Conservation (phyloP, 805 yeast genomes). For the Metschnikowia matae region DNA sequence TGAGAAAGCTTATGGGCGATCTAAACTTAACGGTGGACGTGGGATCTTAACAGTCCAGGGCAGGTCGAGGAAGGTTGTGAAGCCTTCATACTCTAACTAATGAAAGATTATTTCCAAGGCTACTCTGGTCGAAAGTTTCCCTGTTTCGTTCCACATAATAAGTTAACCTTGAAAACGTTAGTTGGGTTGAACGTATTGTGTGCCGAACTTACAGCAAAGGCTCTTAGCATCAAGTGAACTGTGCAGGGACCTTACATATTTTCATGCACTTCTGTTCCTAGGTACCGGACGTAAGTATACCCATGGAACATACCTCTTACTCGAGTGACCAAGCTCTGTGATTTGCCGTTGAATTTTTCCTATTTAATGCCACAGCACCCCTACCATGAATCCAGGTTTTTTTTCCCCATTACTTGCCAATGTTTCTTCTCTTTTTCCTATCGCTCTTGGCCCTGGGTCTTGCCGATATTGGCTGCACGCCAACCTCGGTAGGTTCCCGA, state of each 20-base stretch:
- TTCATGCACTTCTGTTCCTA: neutral
- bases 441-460: neutral
- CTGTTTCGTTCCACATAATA: no score
- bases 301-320: neutral
- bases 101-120: no score
- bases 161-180: neutral
- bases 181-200: neutral
- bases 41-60: no score
- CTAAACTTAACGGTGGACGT: no score
- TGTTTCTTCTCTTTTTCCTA: neutral
- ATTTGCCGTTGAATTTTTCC: neutral
- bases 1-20: no score
- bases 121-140: no score
- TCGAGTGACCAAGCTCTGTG: neutral
- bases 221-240: no score
- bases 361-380: neutral
- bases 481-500: neutral
- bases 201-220: neutral
- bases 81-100: no score
- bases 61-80: no score
- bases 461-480: neutral
- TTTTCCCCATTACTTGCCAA: neutral
- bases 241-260: neutral
- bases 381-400: neutral
- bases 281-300: neutral